These are phyloP conservation scores for Magnolia changhungtana DNA, from an alignment of 164 flowering plant genomes.

Conservation along the genomic window DNA sequence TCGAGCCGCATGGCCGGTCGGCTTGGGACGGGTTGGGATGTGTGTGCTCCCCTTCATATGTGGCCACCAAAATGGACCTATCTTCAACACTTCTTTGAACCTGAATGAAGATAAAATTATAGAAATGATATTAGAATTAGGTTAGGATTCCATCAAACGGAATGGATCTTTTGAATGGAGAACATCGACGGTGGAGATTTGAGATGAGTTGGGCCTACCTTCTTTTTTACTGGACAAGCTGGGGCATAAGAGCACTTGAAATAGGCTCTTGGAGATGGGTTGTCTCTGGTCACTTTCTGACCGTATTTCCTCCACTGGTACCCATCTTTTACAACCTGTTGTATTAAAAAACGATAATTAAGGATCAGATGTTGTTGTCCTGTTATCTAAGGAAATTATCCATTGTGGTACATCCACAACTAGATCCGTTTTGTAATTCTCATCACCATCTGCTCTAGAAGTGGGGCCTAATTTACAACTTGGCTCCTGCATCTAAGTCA, in stretches of 20 bases:
- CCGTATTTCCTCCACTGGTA: constrained; percentile 46
- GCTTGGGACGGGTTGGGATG: constrained; percentile 29
- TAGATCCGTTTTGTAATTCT: too few species aligned
- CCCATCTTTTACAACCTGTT: constrained; percentile 28
- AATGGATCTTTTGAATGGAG: neutral
- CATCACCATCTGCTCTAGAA: too few species aligned
- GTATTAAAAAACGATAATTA: neutral
- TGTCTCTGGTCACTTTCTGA: constrained; percentile 35
- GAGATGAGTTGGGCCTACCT: constrained; percentile 13
- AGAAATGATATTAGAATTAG: neutral
- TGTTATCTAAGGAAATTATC: too few species aligned
- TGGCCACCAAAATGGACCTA: constrained; percentile 34
- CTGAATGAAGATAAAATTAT: constrained; percentile 13
- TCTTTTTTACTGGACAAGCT: constrained; percentile 33
- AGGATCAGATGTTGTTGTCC: neutral
- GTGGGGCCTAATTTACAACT: too few species aligned
- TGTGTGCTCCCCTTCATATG: constrained; percentile 49
- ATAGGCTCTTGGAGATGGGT: constrained; percentile 41
- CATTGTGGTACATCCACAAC: too few species aligned
- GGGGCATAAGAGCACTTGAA: constrained; percentile 37
- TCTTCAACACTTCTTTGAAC: constrained; percentile 48
- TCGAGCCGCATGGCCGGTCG: constrained; percentile 30
- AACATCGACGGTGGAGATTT: neutral
- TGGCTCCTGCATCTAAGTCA: too few species aligned
- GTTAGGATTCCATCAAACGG: neutral